Percentiles rank a stretch among this genome's conserved stretches.
Evolutionary conservation across 1,284 basidiomycete genomes (phyloP).

Genomic region (Chiua sp.): DNA sequence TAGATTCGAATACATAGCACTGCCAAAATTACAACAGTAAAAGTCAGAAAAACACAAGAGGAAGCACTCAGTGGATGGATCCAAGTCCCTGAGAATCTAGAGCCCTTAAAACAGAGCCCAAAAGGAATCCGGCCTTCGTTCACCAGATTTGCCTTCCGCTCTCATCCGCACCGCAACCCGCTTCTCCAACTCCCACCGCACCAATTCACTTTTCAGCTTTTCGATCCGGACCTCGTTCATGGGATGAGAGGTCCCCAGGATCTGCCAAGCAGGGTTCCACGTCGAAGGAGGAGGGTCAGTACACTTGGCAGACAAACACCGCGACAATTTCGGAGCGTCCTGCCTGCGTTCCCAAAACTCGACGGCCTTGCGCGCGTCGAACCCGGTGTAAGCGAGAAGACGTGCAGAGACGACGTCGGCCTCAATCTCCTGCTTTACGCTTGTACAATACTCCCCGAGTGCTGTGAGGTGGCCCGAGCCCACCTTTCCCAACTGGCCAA

Average conservation of each 20-base stretch:
- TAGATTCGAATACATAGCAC: background rate
- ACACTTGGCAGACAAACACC: slow-evolving; percentile 43
- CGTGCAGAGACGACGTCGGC: slow-evolving; percentile 90
- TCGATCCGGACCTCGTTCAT: slow-evolving; percentile 54
- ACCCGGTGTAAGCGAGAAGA: slow-evolving; percentile 86
- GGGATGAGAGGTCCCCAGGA: slow-evolving; percentile 56
- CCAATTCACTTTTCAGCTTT: slow-evolving; percentile 57
- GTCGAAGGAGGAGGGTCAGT: slow-evolving; percentile 8
- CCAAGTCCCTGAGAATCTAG: slow-evolving; percentile 3
- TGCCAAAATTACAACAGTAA: slow-evolving; percentile 1
- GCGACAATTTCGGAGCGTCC: slow-evolving; percentile 37
- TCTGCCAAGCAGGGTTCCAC: slow-evolving; percentile 26
- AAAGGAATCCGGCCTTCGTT: slow-evolving; percentile 15
- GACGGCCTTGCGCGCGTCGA: slow-evolving; percentile 77
- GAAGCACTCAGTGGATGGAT: background rate
- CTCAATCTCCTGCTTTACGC: slow-evolving; percentile 81
- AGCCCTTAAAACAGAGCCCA: slow-evolving; percentile 21
- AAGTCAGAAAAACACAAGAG: background rate
- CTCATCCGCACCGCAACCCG: slow-evolving; percentile 31
- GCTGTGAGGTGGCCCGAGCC: slow-evolving; percentile 76
- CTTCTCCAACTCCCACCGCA: slow-evolving; percentile 55
- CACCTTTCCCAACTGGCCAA: slow-evolving; percentile 79
- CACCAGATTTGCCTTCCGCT: slow-evolving; percentile 21
- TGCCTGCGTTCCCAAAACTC: slow-evolving; percentile 72
- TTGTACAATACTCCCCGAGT: slow-evolving; percentile 74